phyloP scores from a whole-genome alignment of 495 filamentous ascomycete genomes.

The Extremus antarcticus region DNA sequence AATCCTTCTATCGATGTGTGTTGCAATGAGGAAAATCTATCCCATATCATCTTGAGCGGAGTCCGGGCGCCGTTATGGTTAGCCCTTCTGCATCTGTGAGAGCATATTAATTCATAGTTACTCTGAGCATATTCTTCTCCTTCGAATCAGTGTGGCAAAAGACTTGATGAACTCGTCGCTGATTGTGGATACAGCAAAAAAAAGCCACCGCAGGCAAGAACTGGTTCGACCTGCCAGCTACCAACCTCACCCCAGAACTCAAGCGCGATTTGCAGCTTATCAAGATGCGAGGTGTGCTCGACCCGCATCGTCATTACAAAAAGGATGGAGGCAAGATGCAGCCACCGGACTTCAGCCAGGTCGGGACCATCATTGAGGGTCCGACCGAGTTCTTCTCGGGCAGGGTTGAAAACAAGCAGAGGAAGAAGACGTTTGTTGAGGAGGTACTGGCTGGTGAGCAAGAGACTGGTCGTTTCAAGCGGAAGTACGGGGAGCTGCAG shows the following conservation, averaged over 20 bases:
- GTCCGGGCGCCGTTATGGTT: constrained; percentile 63
- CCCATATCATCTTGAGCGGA: constrained; percentile 54
- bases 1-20: not conserved
- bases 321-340: constrained; percentile 59
- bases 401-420: constrained; percentile 72
- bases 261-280: constrained; percentile 80
- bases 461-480: constrained; percentile 49
- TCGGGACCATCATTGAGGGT: constrained; percentile 81
- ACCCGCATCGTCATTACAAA: constrained; percentile 85
- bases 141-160: not conserved
- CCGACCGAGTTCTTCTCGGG: constrained; percentile 76
- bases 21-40: constrained; percentile 64
- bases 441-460: constrained; percentile 63
- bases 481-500: constrained; percentile 62
- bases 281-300: constrained; percentile 77
- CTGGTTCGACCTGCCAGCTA: constrained; percentile 82
- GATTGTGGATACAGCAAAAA: constrained; percentile 34
- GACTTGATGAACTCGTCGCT: constrained; percentile 15
- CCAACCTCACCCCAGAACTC: constrained; percentile 69
- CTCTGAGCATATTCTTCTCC: constrained; percentile 58
- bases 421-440: constrained; percentile 83
- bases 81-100: constrained; percentile 58
- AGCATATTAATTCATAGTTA: constrained; percentile 90
- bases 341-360: constrained; percentile 70
- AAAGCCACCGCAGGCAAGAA: constrained; percentile 50